A percentile compares a stretch with the other conserved stretches of the same genome.
Evolutionary conservation across 2,329 filamentous ascomycete genomes (phyloP).

Genomic region (Torrubiella hemipterigena): DNA sequence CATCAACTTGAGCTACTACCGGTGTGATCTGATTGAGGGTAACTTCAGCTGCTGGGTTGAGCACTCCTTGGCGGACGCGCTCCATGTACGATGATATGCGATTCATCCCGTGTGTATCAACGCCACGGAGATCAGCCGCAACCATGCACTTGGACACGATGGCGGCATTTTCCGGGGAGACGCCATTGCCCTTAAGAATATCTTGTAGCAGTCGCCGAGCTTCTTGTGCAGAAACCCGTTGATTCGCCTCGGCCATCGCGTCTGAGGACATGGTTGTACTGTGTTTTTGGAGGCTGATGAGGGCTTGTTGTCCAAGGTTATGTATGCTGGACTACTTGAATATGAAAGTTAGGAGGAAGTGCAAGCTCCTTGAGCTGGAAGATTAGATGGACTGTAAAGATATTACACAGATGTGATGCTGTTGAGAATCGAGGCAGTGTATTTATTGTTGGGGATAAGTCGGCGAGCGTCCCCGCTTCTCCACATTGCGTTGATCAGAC

Average conservation of each 20-base stretch:
- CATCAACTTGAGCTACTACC: slow-evolving; percentile 57
- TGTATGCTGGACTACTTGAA: too few relatives aligned
- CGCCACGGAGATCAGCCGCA: slow-evolving; percentile 63
- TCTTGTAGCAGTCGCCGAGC: slow-evolving; percentile 35
- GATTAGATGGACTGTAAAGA: too few relatives aligned
- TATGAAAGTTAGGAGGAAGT: not conserved
- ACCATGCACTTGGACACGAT: slow-evolving; percentile 59
- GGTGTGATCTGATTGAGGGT: slow-evolving; percentile 51
- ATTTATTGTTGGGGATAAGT: too few relatives aligned
- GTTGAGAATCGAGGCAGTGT: too few relatives aligned
- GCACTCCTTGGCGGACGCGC: slow-evolving; percentile 56
- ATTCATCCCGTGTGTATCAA: slow-evolving; percentile 69
- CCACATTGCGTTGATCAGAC: too few relatives aligned
- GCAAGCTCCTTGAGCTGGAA: not conserved
- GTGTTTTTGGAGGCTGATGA: slow-evolving; percentile 7
- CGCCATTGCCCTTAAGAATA: slow-evolving; percentile 49
- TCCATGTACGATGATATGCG: slow-evolving; percentile 68
- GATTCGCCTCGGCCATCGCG: too few relatives aligned
- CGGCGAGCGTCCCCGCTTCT: too few relatives aligned
- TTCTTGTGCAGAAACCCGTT: slow-evolving; percentile 18
- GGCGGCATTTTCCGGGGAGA: slow-evolving; percentile 43
- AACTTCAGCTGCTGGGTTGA: slow-evolving; percentile 49
- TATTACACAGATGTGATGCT: too few relatives aligned
- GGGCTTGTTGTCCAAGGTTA: slow-evolving; percentile 8
- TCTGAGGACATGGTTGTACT: slow-evolving; percentile 21